Base-by-base conservation (phyloP, 1,284 basidiomycete species). In the Veloporphyrellus conicus region DNA sequence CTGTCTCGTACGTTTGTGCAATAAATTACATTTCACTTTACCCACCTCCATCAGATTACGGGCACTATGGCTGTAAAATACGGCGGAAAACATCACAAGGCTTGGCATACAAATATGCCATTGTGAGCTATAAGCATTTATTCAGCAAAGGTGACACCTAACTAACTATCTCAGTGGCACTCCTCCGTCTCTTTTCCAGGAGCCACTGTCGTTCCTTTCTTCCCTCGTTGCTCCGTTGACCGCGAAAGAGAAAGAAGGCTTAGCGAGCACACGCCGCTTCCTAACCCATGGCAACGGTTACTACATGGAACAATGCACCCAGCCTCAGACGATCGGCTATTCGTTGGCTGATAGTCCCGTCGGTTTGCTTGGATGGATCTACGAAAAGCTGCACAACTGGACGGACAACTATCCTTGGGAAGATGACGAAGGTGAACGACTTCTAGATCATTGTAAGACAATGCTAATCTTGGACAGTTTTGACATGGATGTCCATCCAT, bases 291-390 rank as follows among this genome's bases (percentile, higher is more conserved):
- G 72, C 4, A 50, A 32, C 2, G 78, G 74, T 6, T 81, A 80
- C 56, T 58, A 57, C 16, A 32, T 29, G 1, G 54, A 69, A 40
- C 79, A 82, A 38, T 53, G 68, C 2, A 79, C 76, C 1, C 71
- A 72, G 48, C 80, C 80, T 1, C 78, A 81, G 58, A 82, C 79
- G 0, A 54, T 82, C 4, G 79, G 77, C 1, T 81, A 82, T 53
- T 59, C 67, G 16, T 64, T 82, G 2, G 61, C 72, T 0, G 81
- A 81, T 56, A 81, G 78, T 18, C 81, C 81, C 10, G 69, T 71
- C 11, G 77, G 75, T 0, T 58, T 83, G 22, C 67, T 81, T 1
- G 77, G 72, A 0, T 82, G 79, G 77, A 75, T 82, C 23, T 79
- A 79, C 43, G 78, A 81, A 55, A 81, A 82, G 50, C 61, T 81